Base-by-base conservation (phyloP, 2,329 filamentous ascomycete genomes). In the Teratosphaeria zuluensis region DNA sequence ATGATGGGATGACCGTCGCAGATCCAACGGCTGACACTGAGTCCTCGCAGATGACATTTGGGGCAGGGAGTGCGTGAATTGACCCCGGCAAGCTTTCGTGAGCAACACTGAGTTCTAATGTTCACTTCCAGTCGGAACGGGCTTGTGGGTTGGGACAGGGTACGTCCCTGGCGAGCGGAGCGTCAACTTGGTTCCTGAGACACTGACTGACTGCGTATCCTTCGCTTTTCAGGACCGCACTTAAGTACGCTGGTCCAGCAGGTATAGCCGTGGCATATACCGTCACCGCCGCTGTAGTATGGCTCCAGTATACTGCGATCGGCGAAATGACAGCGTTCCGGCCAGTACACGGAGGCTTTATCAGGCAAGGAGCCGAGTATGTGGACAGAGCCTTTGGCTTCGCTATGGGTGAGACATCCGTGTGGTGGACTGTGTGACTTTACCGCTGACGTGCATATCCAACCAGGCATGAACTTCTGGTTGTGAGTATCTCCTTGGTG, bases 221-320 rank as follows among this genome's bases (percentile, higher is more conserved):
- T 28, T 28, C 24, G 24, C 24, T 28, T 28, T 28, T 2, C 24
- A 28, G 72, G 12, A 70, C 69, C 42, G 72, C 71, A 1, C 55
- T 74, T 32, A 63, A 67, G 28, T 70, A 69, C 61, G 69, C 70
- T 59, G 71, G 70, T 0, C 71, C 71, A 14, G 71, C 65, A 53
- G 69, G 69, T 5, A 68, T 66, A 33, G 70, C 70, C 1, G 55
- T 73, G n/a, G 67, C 69, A 3, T 73, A 73, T 58, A 71, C 69
- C 0, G 62, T 73, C 19, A 66, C 65, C 31, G 70, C 69, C 62
- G 67, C 71, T 21, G 65, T 73, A 33, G 68, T 73, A 1, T 74
- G 69, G 55, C 56, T 66, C 1, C 67, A 72, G 28, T 73, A 71
- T 42, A 68, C 67, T 35, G 70, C 69, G 1, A 69, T 73, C 31